Conservation (phyloP, 805 yeast genomes). For the Saccharomycopsis olivae region DNA sequence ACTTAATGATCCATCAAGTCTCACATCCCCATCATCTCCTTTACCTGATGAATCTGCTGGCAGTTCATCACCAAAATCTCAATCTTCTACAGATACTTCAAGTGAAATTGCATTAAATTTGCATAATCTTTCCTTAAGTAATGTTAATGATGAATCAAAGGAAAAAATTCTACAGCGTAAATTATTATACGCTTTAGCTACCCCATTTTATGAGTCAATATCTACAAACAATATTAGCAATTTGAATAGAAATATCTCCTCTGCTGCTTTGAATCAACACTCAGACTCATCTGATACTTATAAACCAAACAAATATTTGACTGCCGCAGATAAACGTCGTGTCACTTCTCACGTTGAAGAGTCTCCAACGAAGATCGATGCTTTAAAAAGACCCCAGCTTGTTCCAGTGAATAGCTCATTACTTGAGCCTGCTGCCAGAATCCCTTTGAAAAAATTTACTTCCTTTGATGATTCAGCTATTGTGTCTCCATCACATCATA, state of each 20-base stretch:
- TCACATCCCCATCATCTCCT: not conserved
- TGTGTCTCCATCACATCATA: conserved; percentile 1
- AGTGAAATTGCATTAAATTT: conserved; percentile 40
- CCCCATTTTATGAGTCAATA: conserved; percentile 38
- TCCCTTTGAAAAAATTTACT: conserved; percentile 14
- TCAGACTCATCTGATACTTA: not conserved
- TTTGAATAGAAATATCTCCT: conserved; percentile 9
- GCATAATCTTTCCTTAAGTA: conserved; percentile 44
- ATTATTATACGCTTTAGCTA: conserved; percentile 52
- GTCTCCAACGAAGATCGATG: not conserved
- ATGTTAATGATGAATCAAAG: conserved; percentile 27
- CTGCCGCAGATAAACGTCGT: not conserved
- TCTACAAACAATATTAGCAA: conserved; percentile 11
- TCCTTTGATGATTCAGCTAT: conserved; percentile 13
- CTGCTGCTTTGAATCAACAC: conserved; percentile 12
- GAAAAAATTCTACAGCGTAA: conserved; percentile 34
- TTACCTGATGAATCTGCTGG: not conserved
- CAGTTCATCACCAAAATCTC: not conserved
- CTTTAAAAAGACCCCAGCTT: no score
- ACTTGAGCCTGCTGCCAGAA: conserved; percentile 5
- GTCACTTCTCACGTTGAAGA: not conserved
- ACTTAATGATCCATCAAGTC: not conserved
- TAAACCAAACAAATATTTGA: not conserved
- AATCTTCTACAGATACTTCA: conserved; percentile 23
- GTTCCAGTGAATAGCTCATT: not conserved